Conservation (phyloP, 495 filamentous ascomycete genomes). For the Elaphomyces granulatus region DNA sequence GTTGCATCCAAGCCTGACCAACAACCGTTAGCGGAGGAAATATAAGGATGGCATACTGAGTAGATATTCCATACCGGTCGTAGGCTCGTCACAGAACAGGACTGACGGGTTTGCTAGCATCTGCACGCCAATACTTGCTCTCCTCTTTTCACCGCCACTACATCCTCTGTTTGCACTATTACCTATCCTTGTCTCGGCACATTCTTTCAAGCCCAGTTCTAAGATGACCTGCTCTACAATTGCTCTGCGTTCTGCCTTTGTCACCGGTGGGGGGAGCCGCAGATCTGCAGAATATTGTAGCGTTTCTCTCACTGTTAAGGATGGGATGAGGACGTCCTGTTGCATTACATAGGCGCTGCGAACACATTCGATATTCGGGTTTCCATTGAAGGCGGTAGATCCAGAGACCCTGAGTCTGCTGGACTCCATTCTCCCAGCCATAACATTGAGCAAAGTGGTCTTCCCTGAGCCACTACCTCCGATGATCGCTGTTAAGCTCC, state of each 20-base stretch:
- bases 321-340: constrained; percentile 55
- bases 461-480: constrained; percentile 62
- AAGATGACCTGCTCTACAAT: constrained; percentile 61
- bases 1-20: constrained; percentile 48
- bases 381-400: constrained; percentile 41
- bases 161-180: constrained; percentile 54
- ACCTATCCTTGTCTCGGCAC: constrained; percentile 55
- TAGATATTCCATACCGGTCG: constrained; percentile 27
- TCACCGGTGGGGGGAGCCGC: constrained; percentile 46
- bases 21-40: neutral
- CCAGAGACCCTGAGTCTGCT: constrained; percentile 39
- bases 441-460: constrained; percentile 54
- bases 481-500: constrained; percentile 57
- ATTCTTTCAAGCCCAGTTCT: constrained; percentile 59
- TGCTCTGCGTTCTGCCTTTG: constrained; percentile 37
- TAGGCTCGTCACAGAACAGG: constrained; percentile 62
- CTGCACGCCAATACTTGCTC: constrained; percentile 61
- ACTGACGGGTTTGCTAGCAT: constrained; percentile 60
- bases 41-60: neutral
- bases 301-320: constrained; percentile 59
- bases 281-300: constrained; percentile 56
- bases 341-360: constrained; percentile 64
- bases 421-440: constrained; percentile 49
- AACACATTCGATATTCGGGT: constrained; percentile 33
- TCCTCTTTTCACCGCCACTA: constrained; percentile 61